Base-by-base conservation (phyloP, 306 rosid genomes). In the Cicer judaicum region DNA sequence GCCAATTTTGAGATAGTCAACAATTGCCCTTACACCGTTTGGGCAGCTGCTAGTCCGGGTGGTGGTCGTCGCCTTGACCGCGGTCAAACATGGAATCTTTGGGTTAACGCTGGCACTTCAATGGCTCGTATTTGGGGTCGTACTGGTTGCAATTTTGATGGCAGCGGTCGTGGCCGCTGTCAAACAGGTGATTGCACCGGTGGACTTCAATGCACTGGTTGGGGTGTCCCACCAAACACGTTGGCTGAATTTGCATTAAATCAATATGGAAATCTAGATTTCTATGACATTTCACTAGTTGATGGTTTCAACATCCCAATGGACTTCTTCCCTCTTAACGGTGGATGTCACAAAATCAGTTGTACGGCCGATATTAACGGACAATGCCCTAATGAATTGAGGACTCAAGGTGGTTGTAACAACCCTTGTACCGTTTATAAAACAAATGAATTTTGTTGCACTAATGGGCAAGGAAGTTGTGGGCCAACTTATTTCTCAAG, bases 51-150 rank as follows among this genome's bases (percentile, higher is more conserved):
- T 7, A 71, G 76, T 10, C 82, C 86, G 0, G 91, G 87, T 0
- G 90, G 94, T 0, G 91, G 94, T 2, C 59, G 13, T 7, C 85
- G 67, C 9, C 83, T 89, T 0, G 65, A 83, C 21, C 57, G 11
- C 0, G 84, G 85, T 4, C 83, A 85, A 9, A 71, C 61, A 1
- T 87, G 94, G 92, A 62, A 13, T 2, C 41, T 91, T 0, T 69
- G 74, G 64, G 83, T 80, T 8, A 41, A 18, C 0, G 18, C 88
- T 0, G 92, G 90, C 55, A 66, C 88, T 0, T 11, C 44, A 5
- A 42, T 43, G 65, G 90, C 79, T 0, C 88, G 92, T 6, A 86
- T 91, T 1, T 91, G 95, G 95, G 88, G 87, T 1, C 91, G 95
- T 12, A 91, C 97, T 2, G 79, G 82, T 0, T 89, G 97, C 85